Conservation (phyloP, 805 yeast genomes). For the Lachancea nothofagi region DNA sequence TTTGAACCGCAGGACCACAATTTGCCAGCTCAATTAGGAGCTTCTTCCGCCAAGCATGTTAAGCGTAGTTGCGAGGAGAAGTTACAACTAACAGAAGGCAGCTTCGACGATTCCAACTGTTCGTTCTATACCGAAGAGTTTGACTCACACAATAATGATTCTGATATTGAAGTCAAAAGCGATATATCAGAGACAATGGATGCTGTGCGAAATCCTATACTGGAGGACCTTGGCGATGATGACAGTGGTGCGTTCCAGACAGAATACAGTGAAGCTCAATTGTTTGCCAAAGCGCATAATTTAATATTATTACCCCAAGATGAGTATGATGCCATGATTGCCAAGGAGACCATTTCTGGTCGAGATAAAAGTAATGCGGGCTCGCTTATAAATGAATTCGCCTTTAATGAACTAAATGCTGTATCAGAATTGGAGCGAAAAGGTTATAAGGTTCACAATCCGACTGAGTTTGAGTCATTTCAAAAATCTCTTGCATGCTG, state of each 20-base stretch:
- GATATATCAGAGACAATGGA: conserved; percentile 13
- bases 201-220: conserved; percentile 7
- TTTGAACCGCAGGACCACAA: too few species aligned
- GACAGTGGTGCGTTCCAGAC: neutral
- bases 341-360: too few species aligned
- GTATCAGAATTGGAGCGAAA: neutral
- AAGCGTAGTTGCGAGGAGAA: neutral
- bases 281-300: conserved; percentile 24
- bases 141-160: conserved; percentile 13
- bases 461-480: neutral
- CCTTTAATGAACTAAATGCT: neutral
- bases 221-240: conserved; percentile 5
- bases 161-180: conserved; percentile 11
- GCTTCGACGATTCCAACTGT: conserved; percentile 3
- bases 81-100: neutral
- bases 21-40: too few species aligned
- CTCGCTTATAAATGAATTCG: too few species aligned
- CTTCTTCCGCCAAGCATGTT: neutral
- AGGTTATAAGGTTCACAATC: conserved; percentile 1
- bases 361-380: too few species aligned
- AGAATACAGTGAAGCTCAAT: neutral
- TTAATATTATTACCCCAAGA: conserved; percentile 25
- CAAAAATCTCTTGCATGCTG: neutral
- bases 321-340: conserved; percentile 14
- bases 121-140: conserved; percentile 19